Base-by-base conservation (phyloP, 495 filamentous ascomycete species). In the Cercophora sp. region DNA sequence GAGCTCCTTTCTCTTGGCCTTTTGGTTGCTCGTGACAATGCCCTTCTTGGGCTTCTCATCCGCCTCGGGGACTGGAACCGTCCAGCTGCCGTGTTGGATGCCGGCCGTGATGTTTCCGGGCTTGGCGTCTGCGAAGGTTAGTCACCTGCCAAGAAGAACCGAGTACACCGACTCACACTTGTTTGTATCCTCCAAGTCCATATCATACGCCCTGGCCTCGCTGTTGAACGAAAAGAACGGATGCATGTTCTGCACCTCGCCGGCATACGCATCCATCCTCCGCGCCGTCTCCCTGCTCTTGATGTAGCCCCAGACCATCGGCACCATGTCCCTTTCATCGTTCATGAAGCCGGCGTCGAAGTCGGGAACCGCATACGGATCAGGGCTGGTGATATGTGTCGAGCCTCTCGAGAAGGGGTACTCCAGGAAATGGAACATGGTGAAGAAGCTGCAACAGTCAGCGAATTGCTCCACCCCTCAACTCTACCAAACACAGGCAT, bases 261-360 rank as follows among this genome's bases (percentile, higher is more conserved):
- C 88, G 15, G 85, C 85, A 54, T 89, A 91, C 3, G 84, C 77
- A 34, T 83, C 77, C 88, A 91, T 91, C 29, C 86, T 76, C 1
- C 86, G 75, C 5, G 86, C 85, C 4, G 85, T 90, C 77, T 91
- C 88, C 24, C 87, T 82, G n/a, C 83, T 87, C 65, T 89, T 89
- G 67, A 89, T 89, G 65, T 93, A 91, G 0, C 81, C 85, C 87
- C 88, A 91, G 4, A 90, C 84, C 84, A 90, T 86, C 8, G 87
- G 85, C 4, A 79, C 83, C 85, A 91, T 89, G 60, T 91, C 87
- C 22, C 86, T 78, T 66, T 87, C 82, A 64, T 91, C 86, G 56
- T 87, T 91, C 86, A 91, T 89, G 70, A 91, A 92, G 20, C 87
- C 87, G 3, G 86, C 81, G 65, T 91, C 87, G 56, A 92, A 91